Conservation (phyloP, 805 yeast species). For the Groenewaldozyma salmanticensis region DNA sequence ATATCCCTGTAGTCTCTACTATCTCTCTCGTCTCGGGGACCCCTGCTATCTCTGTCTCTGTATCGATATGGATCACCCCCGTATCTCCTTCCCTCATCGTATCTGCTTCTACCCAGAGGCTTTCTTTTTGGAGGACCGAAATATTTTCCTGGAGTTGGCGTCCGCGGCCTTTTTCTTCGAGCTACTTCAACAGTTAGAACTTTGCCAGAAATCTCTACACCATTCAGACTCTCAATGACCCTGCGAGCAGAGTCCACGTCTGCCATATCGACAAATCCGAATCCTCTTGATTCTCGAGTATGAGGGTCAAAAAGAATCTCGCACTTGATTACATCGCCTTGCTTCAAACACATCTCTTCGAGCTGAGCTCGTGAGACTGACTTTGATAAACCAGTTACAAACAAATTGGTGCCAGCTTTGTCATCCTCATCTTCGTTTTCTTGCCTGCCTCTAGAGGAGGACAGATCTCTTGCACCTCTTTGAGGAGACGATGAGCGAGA, state of each 20-base stretch:
- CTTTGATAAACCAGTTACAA: slow-evolving; percentile 27
- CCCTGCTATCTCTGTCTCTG: slow-evolving; percentile 8
- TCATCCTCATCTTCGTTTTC: slow-evolving; percentile 18
- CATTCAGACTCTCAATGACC: slow-evolving; percentile 38
- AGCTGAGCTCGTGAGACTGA: slow-evolving; percentile 22
- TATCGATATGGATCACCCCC: slow-evolving; percentile 9
- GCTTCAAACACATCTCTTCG: slow-evolving; percentile 21
- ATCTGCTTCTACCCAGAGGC: slow-evolving; percentile 18
- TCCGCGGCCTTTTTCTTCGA: slow-evolving; percentile 30
- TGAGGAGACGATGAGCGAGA: background rate
- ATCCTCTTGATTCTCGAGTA: slow-evolving; percentile 38
- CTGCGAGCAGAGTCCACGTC: slow-evolving; percentile 35
- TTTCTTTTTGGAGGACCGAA: slow-evolving; percentile 25
- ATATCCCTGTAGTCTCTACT: slow-evolving; percentile 5
- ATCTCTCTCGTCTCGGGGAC: slow-evolving; percentile 4
- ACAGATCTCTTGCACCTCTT: background rate
- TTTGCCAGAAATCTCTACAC: slow-evolving; percentile 32
- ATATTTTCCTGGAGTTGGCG: slow-evolving; percentile 31
- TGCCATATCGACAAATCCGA: slow-evolving; percentile 40
- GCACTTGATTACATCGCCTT: slow-evolving; percentile 21
- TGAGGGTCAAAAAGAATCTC: slow-evolving; percentile 39
- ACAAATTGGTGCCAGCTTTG: slow-evolving; percentile 28
- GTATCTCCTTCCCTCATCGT: slow-evolving; percentile 14
- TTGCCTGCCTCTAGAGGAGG: background rate
- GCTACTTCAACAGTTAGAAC: slow-evolving; percentile 39